Conservation (phyloP, 176 grass and related monocot species). For the Luzula sylvatica region DNA sequence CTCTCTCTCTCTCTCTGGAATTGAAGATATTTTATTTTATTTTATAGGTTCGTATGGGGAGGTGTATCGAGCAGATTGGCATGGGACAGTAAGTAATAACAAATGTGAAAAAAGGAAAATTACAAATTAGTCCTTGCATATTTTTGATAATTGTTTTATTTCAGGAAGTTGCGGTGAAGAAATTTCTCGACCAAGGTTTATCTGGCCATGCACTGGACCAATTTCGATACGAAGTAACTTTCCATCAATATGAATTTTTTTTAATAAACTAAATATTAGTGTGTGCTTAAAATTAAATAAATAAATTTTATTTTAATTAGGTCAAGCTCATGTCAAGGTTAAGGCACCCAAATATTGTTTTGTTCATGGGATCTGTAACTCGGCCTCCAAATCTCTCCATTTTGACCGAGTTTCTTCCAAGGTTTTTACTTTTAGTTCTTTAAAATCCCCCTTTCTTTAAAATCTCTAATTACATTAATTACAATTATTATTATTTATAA, state of each 20-base stretch:
- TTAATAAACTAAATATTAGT: no score
- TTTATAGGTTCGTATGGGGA: slow-evolving; percentile 80
- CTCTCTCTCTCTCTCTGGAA: neutral
- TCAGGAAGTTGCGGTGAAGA: slow-evolving; percentile 98
- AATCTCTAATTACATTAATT: neutral
- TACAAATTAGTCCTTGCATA: neutral
- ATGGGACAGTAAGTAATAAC: slow-evolving; percentile 81
- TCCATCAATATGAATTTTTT: no score
- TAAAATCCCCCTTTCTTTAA: slow-evolving; percentile 7
- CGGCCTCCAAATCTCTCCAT: slow-evolving; percentile 97
- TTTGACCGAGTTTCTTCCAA: slow-evolving; percentile 89
- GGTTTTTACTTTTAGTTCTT: slow-evolving; percentile 35
- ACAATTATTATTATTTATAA: neutral
- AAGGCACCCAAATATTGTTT: slow-evolving; percentile 96
- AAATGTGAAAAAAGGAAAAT: slow-evolving; percentile 10
- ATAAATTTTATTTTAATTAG: slow-evolving; percentile 38
- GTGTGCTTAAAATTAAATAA: no score
- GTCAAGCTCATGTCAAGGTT: slow-evolving; percentile 92
- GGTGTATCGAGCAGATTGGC: slow-evolving; percentile 96
- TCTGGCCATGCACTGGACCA: slow-evolving; percentile 81
- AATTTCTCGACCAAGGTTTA: slow-evolving; percentile 96
- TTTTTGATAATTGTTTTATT: slow-evolving; percentile 8
- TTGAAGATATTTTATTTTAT: no score
- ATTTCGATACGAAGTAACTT: slow-evolving; percentile 97
- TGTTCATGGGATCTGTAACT: slow-evolving; percentile 96